A percentile compares a stretch with the other conserved stretches of the same genome.
Evolutionary conservation across 805 yeast species (phyloP).

Genomic region (Starmerella apicola): DNA sequence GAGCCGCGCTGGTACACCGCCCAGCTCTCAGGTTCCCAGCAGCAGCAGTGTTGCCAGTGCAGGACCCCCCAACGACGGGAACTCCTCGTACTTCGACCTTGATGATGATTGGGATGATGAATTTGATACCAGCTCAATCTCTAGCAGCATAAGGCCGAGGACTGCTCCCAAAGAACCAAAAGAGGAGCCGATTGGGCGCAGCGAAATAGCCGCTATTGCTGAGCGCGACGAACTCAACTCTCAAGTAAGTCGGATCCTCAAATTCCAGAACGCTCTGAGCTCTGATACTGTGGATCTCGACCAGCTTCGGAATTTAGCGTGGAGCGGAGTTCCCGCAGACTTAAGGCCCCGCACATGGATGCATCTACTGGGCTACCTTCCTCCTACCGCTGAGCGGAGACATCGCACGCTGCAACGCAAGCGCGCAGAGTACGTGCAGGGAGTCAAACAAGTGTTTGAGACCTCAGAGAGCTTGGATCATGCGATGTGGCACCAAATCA

Average conservation of each 20-base stretch:
- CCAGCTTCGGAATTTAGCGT: slow-evolving; percentile 64
- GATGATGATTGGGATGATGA: slow-evolving; percentile 94
- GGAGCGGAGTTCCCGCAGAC: slow-evolving; percentile 87
- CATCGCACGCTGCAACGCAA: slow-evolving; percentile 58
- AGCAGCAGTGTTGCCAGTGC: slow-evolving; percentile 5
- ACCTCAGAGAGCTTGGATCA: slow-evolving; percentile 45
- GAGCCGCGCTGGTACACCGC: background rate
- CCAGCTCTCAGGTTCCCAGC: slow-evolving; percentile 2
- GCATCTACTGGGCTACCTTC: slow-evolving; percentile 74
- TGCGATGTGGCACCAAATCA: slow-evolving; percentile 88
- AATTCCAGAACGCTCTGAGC: slow-evolving; percentile 52
- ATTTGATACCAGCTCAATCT: slow-evolving; percentile 30
- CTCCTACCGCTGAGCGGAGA: slow-evolving; percentile 71
- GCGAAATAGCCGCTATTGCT: slow-evolving; percentile 29
- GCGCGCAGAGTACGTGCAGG: slow-evolving; percentile 72
- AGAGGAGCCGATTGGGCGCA: slow-evolving; percentile 10
- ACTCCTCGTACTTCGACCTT: slow-evolving; percentile 45
- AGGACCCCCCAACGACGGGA: slow-evolving; percentile 5
- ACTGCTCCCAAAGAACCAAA: background rate
- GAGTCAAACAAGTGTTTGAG: slow-evolving; percentile 52
- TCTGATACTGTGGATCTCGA: slow-evolving; percentile 47
- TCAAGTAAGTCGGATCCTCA: slow-evolving; percentile 46
- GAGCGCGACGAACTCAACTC: slow-evolving; percentile 49
- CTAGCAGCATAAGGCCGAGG: slow-evolving; percentile 16
- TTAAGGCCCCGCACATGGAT: slow-evolving; percentile 84